Base-by-base conservation (phyloP, 805 yeast species). In the Saturnispora sekii region DNA sequence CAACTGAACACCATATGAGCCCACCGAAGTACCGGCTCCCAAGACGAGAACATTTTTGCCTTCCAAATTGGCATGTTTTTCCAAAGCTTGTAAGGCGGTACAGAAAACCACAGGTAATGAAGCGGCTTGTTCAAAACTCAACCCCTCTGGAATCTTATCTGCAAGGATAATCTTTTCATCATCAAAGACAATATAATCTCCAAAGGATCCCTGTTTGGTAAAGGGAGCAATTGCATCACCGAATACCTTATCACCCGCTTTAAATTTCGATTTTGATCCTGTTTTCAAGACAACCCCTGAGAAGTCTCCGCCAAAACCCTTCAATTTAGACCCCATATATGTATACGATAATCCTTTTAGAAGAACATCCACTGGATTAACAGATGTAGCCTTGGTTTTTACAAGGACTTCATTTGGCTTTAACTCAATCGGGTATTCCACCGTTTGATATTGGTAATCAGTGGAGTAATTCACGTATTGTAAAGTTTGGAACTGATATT, bases 1-100 rank as follows among this genome's bases (percentile, higher is more conserved):
- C 32, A 83, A 58, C 58, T 79, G 84, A 31, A 76, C 64, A 3
- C 72, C 67, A 48, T 67, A 70, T 29, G 69, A 56, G 15, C 89
- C 88, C n/a, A 81, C 88, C 10, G 80, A 63, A 1, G 94, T 78
- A 7, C 84, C 79, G 18, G 84, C 90, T 32, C 95, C 95, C 38
- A 83, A 64, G 17, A 85, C 69, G 40, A 84, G 66, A 4, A 82
- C 74, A 48, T 69, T 72, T 10, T 66, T 65, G 10, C 66, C 65
- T 10, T 68, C 21, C 11, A 49, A 45, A 58, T 42, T 17, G 6
- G 18, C 29, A 34, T 47, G 45, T 18, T 41, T 21, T 2, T 38
- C 38, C 18, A 40, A 55, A 28, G 44, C 51, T 35, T 43, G 51
- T 49, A 55, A 68, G 1, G 90, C 89, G 3, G 94, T 81, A 15